Conservation (phyloP, 1,284 basidiomycete genomes). For the Abortiporus biennis region DNA sequence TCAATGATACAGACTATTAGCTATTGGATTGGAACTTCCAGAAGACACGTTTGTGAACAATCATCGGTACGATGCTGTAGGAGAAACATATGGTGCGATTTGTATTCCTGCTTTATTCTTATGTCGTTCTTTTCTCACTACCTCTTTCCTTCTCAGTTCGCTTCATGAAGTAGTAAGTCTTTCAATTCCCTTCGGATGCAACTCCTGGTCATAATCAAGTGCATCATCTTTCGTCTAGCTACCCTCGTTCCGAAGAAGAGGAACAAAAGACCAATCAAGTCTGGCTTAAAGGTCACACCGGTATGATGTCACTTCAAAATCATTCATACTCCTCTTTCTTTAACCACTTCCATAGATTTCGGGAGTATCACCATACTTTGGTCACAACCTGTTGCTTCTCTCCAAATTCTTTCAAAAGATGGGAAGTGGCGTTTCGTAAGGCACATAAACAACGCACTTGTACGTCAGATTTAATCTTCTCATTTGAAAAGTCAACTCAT, state of each 20-base stretch:
- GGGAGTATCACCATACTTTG: slow-evolving; percentile 54
- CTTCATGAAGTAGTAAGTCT: slow-evolving; percentile 50
- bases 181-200: neutral
- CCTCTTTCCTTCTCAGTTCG: slow-evolving; percentile 28
- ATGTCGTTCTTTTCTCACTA: slow-evolving; percentile 1
- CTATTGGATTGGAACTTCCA: slow-evolving; percentile 28
- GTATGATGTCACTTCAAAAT: slow-evolving; percentile 21
- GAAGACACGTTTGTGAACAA: slow-evolving; percentile 29
- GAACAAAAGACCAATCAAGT: slow-evolving; percentile 48
- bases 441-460: slow-evolving; percentile 55
- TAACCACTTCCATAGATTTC: slow-evolving; percentile 34
- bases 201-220: slow-evolving; percentile 9
- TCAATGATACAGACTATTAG: slow-evolving; percentile 35
- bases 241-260: slow-evolving; percentile 44
- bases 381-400: slow-evolving; percentile 52
- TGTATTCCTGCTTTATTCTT: slow-evolving; percentile 1
- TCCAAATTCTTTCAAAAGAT: slow-evolving; percentile 47
- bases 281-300: slow-evolving; percentile 60
- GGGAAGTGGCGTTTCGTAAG: slow-evolving; percentile 54
- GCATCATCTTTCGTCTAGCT: slow-evolving; percentile 13
- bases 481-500: neutral
- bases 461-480: slow-evolving; percentile 18
- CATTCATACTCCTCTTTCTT: neutral
- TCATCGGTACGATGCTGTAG: slow-evolving; percentile 22
- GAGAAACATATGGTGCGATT: slow-evolving; percentile 27